phyloP scores from a whole-genome alignment of 768 basidiomycete genomes.

The Serendipita vermifera region DNA sequence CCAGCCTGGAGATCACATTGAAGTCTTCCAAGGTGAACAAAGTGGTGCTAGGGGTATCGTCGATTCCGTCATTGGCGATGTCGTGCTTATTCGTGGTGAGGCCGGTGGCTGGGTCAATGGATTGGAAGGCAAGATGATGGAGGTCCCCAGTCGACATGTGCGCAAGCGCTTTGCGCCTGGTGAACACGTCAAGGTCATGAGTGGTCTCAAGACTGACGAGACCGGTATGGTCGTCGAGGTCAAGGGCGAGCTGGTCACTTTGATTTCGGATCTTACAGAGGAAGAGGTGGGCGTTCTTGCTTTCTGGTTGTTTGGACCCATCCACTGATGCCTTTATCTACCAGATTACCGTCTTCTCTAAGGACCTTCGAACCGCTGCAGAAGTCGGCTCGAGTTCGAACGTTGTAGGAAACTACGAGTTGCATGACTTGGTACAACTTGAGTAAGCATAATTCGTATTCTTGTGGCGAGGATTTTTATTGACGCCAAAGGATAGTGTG shows the following conservation, averaged over 20 bases:
- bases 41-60: slow-evolving; percentile 86
- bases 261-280: slow-evolving; percentile 94
- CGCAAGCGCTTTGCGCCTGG: slow-evolving; percentile 92
- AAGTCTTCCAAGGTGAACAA: slow-evolving; percentile 96
- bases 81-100: slow-evolving; percentile 69
- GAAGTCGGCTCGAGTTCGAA: slow-evolving; percentile 91
- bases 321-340: slow-evolving; percentile 12
- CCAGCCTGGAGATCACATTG: slow-evolving; percentile 96
- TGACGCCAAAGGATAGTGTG: slow-evolving; percentile 36
- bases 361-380: slow-evolving; percentile 92
- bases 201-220: slow-evolving; percentile 86
- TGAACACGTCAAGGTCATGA: slow-evolving; percentile 98
- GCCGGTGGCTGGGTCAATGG: too few species aligned
- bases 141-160: slow-evolving; percentile 76
- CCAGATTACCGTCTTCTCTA: slow-evolving; percentile 92
- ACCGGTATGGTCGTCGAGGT: slow-evolving; percentile 92
- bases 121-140: slow-evolving; percentile 77
- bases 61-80: slow-evolving; percentile 75
- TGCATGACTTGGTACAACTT: slow-evolving; percentile 92
- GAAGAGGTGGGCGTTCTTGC: slow-evolving; percentile 52
- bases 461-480: neutral
- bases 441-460: slow-evolving; percentile 47
- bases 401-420: slow-evolving; percentile 81
- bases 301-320: neutral
- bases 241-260: slow-evolving; percentile 81